Conservation (phyloP, 768 basidiomycete species). For the Artomyces pyxidatus region DNA sequence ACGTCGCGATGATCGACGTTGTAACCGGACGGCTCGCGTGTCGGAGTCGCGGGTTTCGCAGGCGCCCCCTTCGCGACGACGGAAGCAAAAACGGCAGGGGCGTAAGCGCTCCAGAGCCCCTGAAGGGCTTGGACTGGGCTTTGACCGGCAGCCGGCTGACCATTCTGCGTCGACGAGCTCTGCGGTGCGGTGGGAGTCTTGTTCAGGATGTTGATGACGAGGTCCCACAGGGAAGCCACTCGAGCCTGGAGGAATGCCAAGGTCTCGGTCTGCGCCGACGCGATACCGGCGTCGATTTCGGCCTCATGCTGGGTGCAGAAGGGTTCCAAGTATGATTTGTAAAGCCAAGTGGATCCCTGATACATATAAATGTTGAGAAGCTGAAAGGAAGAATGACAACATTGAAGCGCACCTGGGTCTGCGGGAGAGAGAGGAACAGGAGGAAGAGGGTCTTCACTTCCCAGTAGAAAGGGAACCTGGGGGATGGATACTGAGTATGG, state of each 20-base stretch:
- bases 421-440: slow-evolving; percentile 60
- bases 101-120: slow-evolving; percentile 30
- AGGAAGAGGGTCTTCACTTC: slow-evolving; percentile 62
- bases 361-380: slow-evolving; percentile 1
- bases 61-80: slow-evolving; percentile 4
- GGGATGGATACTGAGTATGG: slow-evolving; percentile 7
- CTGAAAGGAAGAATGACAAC: slow-evolving; percentile 6
- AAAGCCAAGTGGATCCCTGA: slow-evolving; percentile 64
- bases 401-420: slow-evolving; percentile 45
- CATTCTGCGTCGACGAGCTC: slow-evolving; percentile 2
- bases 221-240: slow-evolving; percentile 39
- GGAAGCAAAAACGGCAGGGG: slow-evolving; percentile 30
- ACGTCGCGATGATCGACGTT: background rate
- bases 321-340: slow-evolving; percentile 50
- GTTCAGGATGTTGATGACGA: slow-evolving; percentile 36
- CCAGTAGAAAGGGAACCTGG: slow-evolving; percentile 73
- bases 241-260: slow-evolving; percentile 49
- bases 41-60: background rate
- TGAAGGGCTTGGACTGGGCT: slow-evolving; percentile 4
- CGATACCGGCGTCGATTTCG: slow-evolving; percentile 51
- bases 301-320: slow-evolving; percentile 52
- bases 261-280: slow-evolving; percentile 43
- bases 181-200: slow-evolving; percentile 23
- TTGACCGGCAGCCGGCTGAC: slow-evolving; percentile 15
- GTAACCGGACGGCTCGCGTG: background rate